Evolutionary conservation across 2,329 filamentous ascomycete species (phyloP).

Genomic region (Fusarium citri): DNA sequence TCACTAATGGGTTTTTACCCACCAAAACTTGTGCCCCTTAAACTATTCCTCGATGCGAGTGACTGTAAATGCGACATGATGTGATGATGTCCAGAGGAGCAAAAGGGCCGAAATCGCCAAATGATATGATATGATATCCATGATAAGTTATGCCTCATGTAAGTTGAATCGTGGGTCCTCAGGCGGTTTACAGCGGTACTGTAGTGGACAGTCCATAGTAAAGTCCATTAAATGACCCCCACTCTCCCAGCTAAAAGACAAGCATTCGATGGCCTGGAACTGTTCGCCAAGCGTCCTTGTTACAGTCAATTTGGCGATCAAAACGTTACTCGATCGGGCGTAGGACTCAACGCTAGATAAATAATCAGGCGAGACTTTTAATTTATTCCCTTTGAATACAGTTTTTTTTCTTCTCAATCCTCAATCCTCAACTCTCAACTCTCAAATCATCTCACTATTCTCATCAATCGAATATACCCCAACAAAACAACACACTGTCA

Average conservation of each 20-base stretch:
- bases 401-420: slow-evolving; percentile 13
- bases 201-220: not conserved
- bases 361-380: slow-evolving; percentile 22
- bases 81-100: slow-evolving; percentile 4
- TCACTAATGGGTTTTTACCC: slow-evolving; percentile 21
- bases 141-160: slow-evolving; percentile 11
- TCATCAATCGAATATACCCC: not conserved
- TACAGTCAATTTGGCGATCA: slow-evolving; percentile 26
- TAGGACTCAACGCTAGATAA: slow-evolving; percentile 28
- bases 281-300: slow-evolving; percentile 13
- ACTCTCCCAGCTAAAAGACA: slow-evolving; percentile 12
- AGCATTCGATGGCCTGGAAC: slow-evolving; percentile 21
- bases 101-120: slow-evolving; percentile 30
- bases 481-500: not conserved
- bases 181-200: slow-evolving; percentile 19
- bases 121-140: slow-evolving; percentile 5
- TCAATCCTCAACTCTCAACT: not conserved
- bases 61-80: slow-evolving; percentile 10
- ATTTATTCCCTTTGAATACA: slow-evolving; percentile 13
- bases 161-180: slow-evolving; percentile 11
- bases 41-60: not conserved
- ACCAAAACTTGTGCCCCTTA: slow-evolving; percentile 11
- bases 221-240: slow-evolving; percentile 20
- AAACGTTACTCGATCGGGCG: slow-evolving; percentile 28
- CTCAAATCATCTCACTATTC: not conserved